Conservation (phyloP, 768 basidiomycete species). For the Pisolithus microcarpus region DNA sequence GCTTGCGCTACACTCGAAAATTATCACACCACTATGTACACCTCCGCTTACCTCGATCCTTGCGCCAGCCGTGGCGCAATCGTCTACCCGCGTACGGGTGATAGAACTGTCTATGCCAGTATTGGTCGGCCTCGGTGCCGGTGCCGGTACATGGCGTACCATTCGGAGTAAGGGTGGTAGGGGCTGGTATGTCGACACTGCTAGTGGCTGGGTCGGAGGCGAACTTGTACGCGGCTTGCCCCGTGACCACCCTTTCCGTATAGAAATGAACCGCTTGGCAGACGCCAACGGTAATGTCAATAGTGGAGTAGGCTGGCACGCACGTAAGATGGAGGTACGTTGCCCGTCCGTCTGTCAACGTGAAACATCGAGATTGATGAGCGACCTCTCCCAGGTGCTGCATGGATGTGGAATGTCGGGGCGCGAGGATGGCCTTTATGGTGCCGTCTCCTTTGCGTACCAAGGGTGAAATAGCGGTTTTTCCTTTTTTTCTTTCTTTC, state of each 20-base stretch:
- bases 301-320: conserved; percentile 91
- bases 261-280: conserved; percentile 65
- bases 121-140: conserved; percentile 65
- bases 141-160: conserved; percentile 81
- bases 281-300: conserved; percentile 84
- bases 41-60: conserved; percentile 68
- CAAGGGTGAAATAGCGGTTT: conserved; percentile 48
- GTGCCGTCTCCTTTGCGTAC: conserved; percentile 91
- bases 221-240: conserved; percentile 54
- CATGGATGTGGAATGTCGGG: conserved; percentile 89
- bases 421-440: conserved; percentile 88
- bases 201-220: conserved; percentile 66
- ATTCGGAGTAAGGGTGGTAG: conserved; percentile 89
- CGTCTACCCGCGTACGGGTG: conserved; percentile 72
- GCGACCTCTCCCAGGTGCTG: conserved; percentile 49
- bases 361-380: conserved; percentile 4
- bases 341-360: neutral
- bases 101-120: conserved; percentile 75
- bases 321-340: conserved; percentile 92
- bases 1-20: conserved; percentile 65
- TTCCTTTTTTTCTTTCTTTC: neutral
- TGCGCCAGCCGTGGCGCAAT: conserved; percentile 21
- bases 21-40: conserved; percentile 76
- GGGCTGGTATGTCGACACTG: conserved; percentile 92
- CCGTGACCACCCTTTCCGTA: conserved; percentile 57